A percentile compares a stretch with the other conserved stretches of the same genome.
Conservation (phyloP, 2,329 filamentous ascomycete species). For the Penicillium sp. region DNA sequence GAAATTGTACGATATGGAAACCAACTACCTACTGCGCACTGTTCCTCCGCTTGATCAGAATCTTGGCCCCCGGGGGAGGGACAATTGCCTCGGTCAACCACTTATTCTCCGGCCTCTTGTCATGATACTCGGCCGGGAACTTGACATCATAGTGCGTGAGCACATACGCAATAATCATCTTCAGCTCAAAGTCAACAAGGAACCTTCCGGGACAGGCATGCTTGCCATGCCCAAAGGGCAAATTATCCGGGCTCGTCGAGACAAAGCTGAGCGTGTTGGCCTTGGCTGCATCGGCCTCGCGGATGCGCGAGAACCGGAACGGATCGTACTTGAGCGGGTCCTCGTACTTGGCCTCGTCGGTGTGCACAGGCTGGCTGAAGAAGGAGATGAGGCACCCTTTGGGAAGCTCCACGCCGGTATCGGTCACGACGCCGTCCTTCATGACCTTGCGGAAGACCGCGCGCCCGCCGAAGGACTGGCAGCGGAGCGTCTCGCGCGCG, state of each 20-base stretch:
- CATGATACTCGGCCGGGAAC: conserved; percentile 20
- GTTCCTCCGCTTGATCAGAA: conserved; percentile 10
- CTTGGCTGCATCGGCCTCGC: conserved; percentile 2
- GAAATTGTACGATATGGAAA: neutral
- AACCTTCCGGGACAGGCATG: conserved; percentile 17
- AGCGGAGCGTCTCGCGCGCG: conserved; percentile 50
- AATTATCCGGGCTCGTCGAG: conserved; percentile 14
- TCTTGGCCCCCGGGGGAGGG: conserved; percentile 13
- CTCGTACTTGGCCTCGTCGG: conserved; percentile 37
- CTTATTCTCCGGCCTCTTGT: conserved; percentile 17
- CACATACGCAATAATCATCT: conserved; percentile 23
- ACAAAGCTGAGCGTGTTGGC: conserved; percentile 17
- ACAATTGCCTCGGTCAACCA: conserved; percentile 20
- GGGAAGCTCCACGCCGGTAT: conserved; percentile 19
- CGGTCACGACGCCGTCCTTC: conserved; percentile 25
- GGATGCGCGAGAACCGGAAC: conserved; percentile 46
- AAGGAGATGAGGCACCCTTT: conserved; percentile 26
- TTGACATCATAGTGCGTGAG: conserved; percentile 13
- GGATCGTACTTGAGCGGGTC: conserved; percentile 48
- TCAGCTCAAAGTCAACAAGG: conserved; percentile 21
- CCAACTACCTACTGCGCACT: neutral
- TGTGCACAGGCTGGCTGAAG: conserved; percentile 27
- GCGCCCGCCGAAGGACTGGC: conserved; percentile 36
- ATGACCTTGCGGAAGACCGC: conserved; percentile 35
- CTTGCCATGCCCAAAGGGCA: conserved; percentile 13